Conservation (phyloP, 148 eudicot species). For the Cornus florida region DNA sequence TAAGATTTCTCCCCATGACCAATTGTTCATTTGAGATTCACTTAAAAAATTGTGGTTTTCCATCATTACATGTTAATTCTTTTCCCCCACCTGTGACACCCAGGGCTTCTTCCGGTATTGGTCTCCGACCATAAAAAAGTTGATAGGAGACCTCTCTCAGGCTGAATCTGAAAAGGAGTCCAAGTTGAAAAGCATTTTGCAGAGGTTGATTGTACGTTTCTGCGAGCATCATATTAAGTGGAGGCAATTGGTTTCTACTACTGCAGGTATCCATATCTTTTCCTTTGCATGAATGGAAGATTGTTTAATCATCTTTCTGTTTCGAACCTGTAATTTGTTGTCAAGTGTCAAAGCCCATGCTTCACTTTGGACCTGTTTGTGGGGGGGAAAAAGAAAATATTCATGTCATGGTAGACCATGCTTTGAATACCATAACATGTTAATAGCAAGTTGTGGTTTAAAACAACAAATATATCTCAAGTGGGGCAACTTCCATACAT, state of each 20-base stretch:
- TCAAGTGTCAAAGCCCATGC: background rate
- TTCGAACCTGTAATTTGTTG: background rate
- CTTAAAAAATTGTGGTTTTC: background rate
- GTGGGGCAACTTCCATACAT: background rate
- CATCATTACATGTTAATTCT: background rate
- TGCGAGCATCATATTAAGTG: constrained; percentile 86
- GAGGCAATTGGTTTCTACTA: constrained; percentile 73
- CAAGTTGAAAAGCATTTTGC: constrained; percentile 77
- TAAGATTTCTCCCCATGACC: background rate
- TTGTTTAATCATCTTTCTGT: background rate
- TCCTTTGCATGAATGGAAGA: background rate
- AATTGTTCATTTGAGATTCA: background rate
- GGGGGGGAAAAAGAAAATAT: background rate
- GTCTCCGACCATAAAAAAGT: constrained; percentile 72
- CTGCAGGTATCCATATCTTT: constrained; percentile 61
- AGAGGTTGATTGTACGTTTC: constrained; percentile 70
- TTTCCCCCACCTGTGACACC: constrained; percentile 4
- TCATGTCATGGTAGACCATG: background rate
- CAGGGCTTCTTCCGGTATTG: constrained; percentile 92
- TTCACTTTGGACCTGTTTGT: background rate
- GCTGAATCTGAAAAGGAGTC: constrained; percentile 89
- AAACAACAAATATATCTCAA: background rate
- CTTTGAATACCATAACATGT: background rate
- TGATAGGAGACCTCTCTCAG: constrained; percentile 64
- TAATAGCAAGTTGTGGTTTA: background rate